Conservation (phyloP, 2,329 filamentous ascomycete genomes). For the Metarhizium guizhouense region DNA sequence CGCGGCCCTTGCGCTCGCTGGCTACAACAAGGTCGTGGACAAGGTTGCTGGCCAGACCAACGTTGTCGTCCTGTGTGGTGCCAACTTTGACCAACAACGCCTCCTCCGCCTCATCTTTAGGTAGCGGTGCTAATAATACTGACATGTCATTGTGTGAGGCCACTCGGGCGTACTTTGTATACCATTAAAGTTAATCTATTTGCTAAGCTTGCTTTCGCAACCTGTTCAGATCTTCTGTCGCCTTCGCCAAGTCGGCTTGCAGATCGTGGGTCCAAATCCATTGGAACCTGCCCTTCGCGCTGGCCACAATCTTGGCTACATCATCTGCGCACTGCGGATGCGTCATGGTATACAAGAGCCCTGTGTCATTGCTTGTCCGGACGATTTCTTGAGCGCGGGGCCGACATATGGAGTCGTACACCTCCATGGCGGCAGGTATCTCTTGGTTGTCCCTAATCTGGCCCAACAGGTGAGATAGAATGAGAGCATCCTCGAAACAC, state of each 20-base stretch:
- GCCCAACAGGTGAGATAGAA: background rate
- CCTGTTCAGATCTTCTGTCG: background rate
- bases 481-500: background rate
- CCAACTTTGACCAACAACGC: slow-evolving; percentile 6
- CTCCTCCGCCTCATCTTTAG: background rate
- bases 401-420: background rate
- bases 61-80: slow-evolving; percentile 13
- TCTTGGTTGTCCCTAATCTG: background rate
- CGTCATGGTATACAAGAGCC: background rate
- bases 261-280: background rate
- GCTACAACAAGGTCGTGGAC: slow-evolving; percentile 10
- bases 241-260: background rate
- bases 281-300: background rate
- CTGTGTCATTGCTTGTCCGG: background rate
- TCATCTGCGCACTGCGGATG: background rate
- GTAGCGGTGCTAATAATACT: too few species aligned
- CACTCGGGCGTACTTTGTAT: background rate
- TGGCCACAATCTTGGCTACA: background rate
- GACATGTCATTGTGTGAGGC: too few species aligned
- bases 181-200: background rate
- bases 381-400: background rate
- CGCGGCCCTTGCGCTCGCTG: slow-evolving; percentile 14
- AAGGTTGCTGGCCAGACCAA: slow-evolving; percentile 9
- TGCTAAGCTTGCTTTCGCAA: background rate
- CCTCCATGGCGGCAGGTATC: background rate